Evolutionary conservation across 78 protist species (phyloP).

Genomic region (Polysphondylium violaceum): DNA sequence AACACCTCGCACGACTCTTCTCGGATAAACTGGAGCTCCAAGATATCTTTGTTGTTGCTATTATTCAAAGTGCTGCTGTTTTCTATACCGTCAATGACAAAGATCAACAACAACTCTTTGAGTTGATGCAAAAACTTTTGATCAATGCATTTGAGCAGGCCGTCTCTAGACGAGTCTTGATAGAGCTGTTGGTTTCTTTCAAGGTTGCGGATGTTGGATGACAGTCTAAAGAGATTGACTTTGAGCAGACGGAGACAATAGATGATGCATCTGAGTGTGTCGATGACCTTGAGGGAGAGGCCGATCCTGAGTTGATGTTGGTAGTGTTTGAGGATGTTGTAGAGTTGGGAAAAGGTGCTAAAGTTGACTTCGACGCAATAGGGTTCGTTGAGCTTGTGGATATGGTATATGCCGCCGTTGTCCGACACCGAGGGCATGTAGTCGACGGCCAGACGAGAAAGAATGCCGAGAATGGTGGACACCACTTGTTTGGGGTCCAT

Average conservation of each 20-base stretch:
- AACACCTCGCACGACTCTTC: slow-evolving; percentile 80
- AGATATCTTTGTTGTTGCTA: background rate
- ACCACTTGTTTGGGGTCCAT: slow-evolving; percentile 77
- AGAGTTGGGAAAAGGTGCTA: slow-evolving; percentile 71
- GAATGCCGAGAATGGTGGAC: slow-evolving; percentile 42
- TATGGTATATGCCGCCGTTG: slow-evolving; percentile 5
- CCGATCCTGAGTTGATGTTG: slow-evolving; percentile 28
- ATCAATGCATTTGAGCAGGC: slow-evolving; percentile 51
- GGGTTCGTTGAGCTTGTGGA: slow-evolving; percentile 63
- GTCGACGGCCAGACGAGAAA: slow-evolving; percentile 53
- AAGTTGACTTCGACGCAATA: slow-evolving; percentile 72
- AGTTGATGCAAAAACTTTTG: slow-evolving; percentile 63
- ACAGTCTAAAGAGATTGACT: slow-evolving; percentile 72
- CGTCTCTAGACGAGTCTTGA: slow-evolving; percentile 63
- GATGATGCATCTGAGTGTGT: slow-evolving; percentile 50
- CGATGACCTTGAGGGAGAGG: background rate
- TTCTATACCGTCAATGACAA: slow-evolving; percentile 54
- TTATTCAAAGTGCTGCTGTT: background rate
- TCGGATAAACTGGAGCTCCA: slow-evolving; percentile 22
- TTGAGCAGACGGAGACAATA: slow-evolving; percentile 65
- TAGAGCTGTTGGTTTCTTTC: slow-evolving; percentile 46
- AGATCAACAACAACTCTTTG: slow-evolving; percentile 15
- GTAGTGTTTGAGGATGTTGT: slow-evolving; percentile 62
- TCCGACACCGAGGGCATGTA: slow-evolving; percentile 65
- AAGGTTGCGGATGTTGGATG: slow-evolving; percentile 33